Conservation (phyloP, 169 alveolate species). For the Plasmodium chabaudi region DNA sequence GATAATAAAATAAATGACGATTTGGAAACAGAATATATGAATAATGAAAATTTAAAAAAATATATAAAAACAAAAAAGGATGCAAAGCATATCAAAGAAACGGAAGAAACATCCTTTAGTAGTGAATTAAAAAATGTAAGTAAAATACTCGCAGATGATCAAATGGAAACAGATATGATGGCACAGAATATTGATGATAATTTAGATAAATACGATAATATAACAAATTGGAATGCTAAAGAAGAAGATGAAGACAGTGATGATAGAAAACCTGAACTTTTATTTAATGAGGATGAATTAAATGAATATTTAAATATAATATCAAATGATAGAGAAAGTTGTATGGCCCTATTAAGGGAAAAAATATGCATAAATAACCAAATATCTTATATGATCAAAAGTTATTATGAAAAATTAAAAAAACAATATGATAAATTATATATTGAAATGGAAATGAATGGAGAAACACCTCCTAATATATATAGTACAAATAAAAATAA, state of each 20-base stretch:
- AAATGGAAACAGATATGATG: no score
- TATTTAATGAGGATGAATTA: slow-evolving; percentile 27
- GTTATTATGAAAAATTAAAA: slow-evolving; percentile 83
- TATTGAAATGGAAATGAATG: slow-evolving; percentile 84
- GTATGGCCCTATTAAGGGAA: slow-evolving; percentile 80
- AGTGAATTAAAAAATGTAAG: no score
- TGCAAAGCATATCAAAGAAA: neutral
- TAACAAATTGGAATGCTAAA: neutral
- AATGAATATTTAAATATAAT: slow-evolving; percentile 42
- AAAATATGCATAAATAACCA: slow-evolving; percentile 84
- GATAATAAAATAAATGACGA: no score
- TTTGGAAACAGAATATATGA: neutral
- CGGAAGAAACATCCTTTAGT: no score
- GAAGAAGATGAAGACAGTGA: slow-evolving; percentile 11
- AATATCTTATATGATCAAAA: slow-evolving; percentile 81
- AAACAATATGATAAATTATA: slow-evolving; percentile 79
- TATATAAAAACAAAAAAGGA: neutral
- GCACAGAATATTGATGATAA: no score
- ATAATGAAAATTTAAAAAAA: neutral
- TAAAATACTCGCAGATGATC: no score
- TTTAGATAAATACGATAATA: no score
- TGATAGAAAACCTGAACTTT: neutral
- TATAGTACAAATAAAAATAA: slow-evolving; percentile 9
- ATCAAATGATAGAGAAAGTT: slow-evolving; percentile 76
- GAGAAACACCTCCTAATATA: slow-evolving; percentile 79